Percentiles rank a stretch among this genome's conserved stretches.
phyloP scores from a whole-genome alignment of 106 monocot species.

The Narthecium ossifragum region DNA sequence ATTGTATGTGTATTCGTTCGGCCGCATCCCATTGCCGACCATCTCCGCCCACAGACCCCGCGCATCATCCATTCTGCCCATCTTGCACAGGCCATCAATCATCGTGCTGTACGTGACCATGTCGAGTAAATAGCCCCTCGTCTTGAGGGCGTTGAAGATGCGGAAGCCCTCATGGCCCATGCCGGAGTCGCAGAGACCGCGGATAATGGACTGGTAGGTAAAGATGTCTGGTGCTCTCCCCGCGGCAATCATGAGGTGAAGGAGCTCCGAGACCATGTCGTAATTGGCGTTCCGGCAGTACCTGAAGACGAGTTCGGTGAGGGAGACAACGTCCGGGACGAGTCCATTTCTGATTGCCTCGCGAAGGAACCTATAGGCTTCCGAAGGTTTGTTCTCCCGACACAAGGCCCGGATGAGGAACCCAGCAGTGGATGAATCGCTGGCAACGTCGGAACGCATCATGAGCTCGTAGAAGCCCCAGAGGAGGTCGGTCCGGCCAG shows the following conservation, averaged over 20 bases:
- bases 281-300: constrained; percentile 27
- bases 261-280: constrained; percentile 42
- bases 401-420: constrained; percentile 36
- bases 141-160: constrained; percentile 42
- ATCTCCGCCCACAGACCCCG: constrained; percentile 39
- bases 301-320: constrained; percentile 17
- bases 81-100: constrained; percentile 50
- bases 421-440: constrained; percentile 22
- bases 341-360: constrained; percentile 17
- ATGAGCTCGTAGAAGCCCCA: constrained; percentile 26
- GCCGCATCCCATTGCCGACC: constrained; percentile 34
- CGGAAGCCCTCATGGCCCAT: constrained; percentile 37
- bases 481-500: constrained; percentile 33
- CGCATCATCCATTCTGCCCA: constrained; percentile 32
- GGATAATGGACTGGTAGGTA: constrained; percentile 43
- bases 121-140: constrained; percentile 38
- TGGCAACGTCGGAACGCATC: constrained; percentile 6
- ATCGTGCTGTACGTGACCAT: constrained; percentile 38
- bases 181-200: constrained; percentile 29
- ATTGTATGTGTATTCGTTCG: constrained; percentile 41
- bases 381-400: constrained; percentile 10
- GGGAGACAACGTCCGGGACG: constrained; percentile 19
- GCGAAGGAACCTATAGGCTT: constrained; percentile 33
- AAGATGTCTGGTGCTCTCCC: constrained; percentile 30
- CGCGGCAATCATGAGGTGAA: constrained; percentile 48